phyloP scores from a whole-genome alignment of 1,284 basidiomycete species.

The Cerioporus squamosus region DNA sequence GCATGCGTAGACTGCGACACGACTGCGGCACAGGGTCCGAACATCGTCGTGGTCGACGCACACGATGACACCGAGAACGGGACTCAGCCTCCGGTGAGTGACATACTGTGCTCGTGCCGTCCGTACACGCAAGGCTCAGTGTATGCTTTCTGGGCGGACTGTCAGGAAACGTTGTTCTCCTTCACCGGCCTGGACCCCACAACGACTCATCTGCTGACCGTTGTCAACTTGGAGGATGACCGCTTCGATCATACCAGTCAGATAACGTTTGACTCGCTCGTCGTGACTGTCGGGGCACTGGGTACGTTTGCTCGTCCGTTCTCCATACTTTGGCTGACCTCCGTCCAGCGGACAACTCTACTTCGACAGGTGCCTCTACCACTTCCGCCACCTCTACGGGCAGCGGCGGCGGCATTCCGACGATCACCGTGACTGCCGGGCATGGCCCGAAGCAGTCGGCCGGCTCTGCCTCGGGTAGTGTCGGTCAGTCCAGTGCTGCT shows the following conservation, averaged over 20 bases:
- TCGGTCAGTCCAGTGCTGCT: neutral
- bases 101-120: neutral
- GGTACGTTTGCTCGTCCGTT: neutral
- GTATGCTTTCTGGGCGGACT: neutral
- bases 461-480: neutral
- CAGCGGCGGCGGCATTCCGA: neutral
- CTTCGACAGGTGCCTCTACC: neutral
- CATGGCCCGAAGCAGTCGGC: neutral
- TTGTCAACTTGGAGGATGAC: slow-evolving; percentile 36
- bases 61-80: slow-evolving; percentile 21
- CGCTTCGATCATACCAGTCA: slow-evolving; percentile 29
- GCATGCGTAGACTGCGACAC: slow-evolving; percentile 27
- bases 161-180: slow-evolving; percentile 31
- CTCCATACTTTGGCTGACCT: neutral
- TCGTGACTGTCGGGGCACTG: slow-evolving; percentile 23
- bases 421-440: neutral
- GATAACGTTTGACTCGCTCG: slow-evolving; percentile 37
- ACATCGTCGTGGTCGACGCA: slow-evolving; percentile 18
- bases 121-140: neutral
- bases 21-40: neutral
- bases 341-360: neutral
- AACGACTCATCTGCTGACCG: slow-evolving; percentile 31
- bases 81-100: slow-evolving; percentile 21
- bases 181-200: slow-evolving; percentile 31
- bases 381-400: neutral